phyloP scores from a whole-genome alignment of 1,284 basidiomycete genomes.

The Polyporus tsugae region DNA sequence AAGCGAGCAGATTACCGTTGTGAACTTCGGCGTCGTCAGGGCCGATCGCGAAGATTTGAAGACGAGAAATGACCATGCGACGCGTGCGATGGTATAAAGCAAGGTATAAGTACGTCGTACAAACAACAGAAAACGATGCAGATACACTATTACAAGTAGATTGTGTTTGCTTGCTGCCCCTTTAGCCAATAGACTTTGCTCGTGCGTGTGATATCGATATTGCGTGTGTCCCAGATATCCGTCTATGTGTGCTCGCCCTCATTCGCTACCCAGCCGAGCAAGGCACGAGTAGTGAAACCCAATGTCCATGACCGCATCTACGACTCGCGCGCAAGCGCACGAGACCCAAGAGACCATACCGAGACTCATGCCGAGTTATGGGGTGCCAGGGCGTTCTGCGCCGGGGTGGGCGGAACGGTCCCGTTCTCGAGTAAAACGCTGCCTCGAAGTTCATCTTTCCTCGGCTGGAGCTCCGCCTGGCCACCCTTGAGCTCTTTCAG shows the following conservation, averaged over 20 bases:
- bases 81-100: constrained; percentile 18
- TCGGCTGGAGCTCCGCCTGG: constrained; percentile 46
- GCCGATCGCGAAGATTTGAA: not conserved
- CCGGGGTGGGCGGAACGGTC: constrained; percentile 42
- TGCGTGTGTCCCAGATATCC: constrained; percentile 4
- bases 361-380: constrained; percentile 29
- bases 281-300: not conserved
- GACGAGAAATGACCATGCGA: not conserved
- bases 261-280: not conserved
- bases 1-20: not conserved
- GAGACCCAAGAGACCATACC: not conserved
- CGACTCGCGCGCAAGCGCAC: not conserved
- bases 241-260: constrained; percentile 10
- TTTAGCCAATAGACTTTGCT: not conserved
- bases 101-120: constrained; percentile 11
- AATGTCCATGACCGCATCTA: constrained; percentile 5
- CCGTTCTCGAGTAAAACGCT: constrained; percentile 45
- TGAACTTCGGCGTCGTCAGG: not conserved
- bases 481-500: constrained; percentile 48
- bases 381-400: constrained; percentile 38
- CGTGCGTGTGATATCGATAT: not conserved
- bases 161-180: constrained; percentile 8
- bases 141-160: constrained; percentile 15
- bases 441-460: constrained; percentile 45
- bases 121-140: constrained; percentile 10